Percentiles rank a stretch among this genome's conserved stretches.
phyloP scores from a whole-genome alignment of 2,329 filamentous ascomycete genomes.

The Trichoderma atrobrunneum region DNA sequence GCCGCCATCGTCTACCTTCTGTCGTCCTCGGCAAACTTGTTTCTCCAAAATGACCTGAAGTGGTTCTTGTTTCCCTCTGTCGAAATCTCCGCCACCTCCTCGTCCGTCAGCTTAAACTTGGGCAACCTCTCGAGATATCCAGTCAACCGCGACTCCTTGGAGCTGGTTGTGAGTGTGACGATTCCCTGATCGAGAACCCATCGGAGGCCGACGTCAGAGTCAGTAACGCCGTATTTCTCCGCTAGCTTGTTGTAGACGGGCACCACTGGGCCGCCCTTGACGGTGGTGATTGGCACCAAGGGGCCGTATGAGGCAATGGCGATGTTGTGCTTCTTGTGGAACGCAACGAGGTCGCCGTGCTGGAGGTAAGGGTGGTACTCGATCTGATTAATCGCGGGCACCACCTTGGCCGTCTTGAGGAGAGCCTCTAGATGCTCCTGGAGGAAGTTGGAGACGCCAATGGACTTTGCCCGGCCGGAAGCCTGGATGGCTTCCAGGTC shows the following conservation, averaged over 20 bases:
- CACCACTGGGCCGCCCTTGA: conserved; percentile 53
- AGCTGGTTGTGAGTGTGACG: conserved; percentile 58
- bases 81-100: conserved; percentile 56
- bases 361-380: conserved; percentile 77
- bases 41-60: conserved; percentile 57
- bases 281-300: conserved; percentile 49
- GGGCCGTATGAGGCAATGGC: conserved; percentile 55
- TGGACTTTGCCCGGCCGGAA: conserved; percentile 63
- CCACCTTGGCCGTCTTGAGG: conserved; percentile 56
- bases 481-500: conserved; percentile 64
- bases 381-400: conserved; percentile 75
- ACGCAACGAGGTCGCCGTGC: conserved; percentile 57
- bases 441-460: conserved; percentile 76
- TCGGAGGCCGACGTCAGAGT: conserved; percentile 55
- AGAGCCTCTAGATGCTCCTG: conserved; percentile 54
- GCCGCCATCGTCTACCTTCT: conserved; percentile 26
- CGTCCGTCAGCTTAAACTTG: conserved; percentile 56
- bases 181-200: conserved; percentile 61
- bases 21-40: conserved; percentile 53
- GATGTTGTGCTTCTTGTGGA: conserved; percentile 56
- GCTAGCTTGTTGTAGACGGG: conserved; percentile 49
- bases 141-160: conserved; percentile 55
- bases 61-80: conserved; percentile 59
- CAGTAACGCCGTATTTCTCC: conserved; percentile 56
- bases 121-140: conserved; percentile 51